Evolutionary conservation across 2,329 filamentous ascomycete species (phyloP), one percentile per base, ranked within the genome.

Genomic region (Neopestalotiopsis sp.): DNA sequence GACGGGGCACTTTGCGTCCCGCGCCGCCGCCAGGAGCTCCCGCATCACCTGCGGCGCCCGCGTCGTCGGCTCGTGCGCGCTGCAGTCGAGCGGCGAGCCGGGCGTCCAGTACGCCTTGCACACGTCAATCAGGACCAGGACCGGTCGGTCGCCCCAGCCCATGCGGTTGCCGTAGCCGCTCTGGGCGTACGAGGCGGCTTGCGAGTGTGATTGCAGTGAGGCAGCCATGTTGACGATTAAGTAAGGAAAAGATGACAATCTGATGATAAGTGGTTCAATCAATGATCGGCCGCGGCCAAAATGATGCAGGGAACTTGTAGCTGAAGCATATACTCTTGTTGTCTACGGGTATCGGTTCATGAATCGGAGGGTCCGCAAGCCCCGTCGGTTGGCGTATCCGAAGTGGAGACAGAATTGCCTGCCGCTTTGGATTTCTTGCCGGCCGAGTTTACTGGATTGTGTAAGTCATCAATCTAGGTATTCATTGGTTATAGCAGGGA

Each of bases 101-200:
- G 77, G 72, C 4, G 76, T 78, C 81, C 81, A 85, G 74, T 85
- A 85, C 14, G 82, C 83, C 49, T 79, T 81, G 74, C 83, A 85
- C 56, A 85, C 82, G 71, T 85, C 83, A 74, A 85, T 79, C 30
- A 85, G 73, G 62, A 86, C 73, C 2, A 85, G 77, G 28, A 80
- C 83, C 4, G 83, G 82, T 5, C 75, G 77, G 28, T 65, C 67
- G 49, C 83, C 83, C 83, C 82, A 85, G 70, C 82, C 82, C 73
- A 85, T 82, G 42, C 77, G 80, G 53, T 78, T 76, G 63, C 78
- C 79, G 71, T 81, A 84, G 69, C 82, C 82, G 49, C 80, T 78
- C 2, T 70, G 68, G 7, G 74, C 71, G 53, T 79, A 79, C 5
- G 77, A 78, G 4, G 59, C 67, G 17, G 66, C 62, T 42, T 70